Evolutionary conservation across 2,329 filamentous ascomycete genomes (phyloP), one percentile per base, ranked within the genome.

Genomic region (Mariannaea sp.): DNA sequence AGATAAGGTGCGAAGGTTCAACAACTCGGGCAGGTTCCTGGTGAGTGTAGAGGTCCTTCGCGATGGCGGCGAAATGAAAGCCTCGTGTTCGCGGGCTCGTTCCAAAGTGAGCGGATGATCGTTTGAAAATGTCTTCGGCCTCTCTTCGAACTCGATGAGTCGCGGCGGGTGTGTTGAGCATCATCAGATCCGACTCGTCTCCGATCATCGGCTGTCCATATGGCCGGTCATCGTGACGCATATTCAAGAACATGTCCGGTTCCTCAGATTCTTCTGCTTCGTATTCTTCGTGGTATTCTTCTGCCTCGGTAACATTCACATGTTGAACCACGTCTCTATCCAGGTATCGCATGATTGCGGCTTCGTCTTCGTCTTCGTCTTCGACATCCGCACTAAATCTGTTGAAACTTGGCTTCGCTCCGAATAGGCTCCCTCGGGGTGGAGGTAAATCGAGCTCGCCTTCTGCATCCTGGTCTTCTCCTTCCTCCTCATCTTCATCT

Each of bases 1-100:
- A 73, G 39, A 97, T 84, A 16, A 96, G 71, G 39, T 86, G 79
- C 55, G 87, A 84, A 1, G 86, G 76, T 71, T 97, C 93, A 4
- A 78, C 78, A 39, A 95, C 75, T 14, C 73, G 65, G 1, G 88
- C 83, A 27, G 81, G 75, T 29, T 80, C 80, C 68, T 83, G 68
- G 70, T 75, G 69, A 5, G 53, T 68, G 77, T 86, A 84, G 8
- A 92, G 72, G 56, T 87, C 86, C 68, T 87, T 89, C 24, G 90
- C 89, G 54, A 96, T 84, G 6, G 81, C 76, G 4, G 85, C 81
- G 65, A 91, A 88, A 38, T 84, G 82, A 45, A 86, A 85, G 7
- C 84, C 80, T 41, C 80, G 80, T 57, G 76, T 81, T 75, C 66
- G 75, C 59, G 59, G 64, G 52, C 57, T 70, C 57, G 59, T 72